Conservation (phyloP, 163 green algal genomes). For the Scenedesmus sp. region DNA sequence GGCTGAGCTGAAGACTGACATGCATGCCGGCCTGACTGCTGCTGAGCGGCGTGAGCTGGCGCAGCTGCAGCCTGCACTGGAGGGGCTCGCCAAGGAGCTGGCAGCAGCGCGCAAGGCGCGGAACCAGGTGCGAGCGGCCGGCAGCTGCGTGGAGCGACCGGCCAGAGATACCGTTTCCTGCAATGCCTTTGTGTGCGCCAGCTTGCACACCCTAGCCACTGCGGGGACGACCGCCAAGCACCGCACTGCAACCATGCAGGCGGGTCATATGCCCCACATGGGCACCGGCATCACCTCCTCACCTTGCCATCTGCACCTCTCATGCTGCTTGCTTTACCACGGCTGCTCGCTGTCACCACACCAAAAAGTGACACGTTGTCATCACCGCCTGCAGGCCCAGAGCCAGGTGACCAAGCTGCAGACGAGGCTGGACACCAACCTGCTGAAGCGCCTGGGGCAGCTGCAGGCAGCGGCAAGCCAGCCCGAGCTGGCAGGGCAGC, state of each 20-base stretch:
- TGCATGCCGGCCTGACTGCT: constrained; percentile 36
- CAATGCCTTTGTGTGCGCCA: no score
- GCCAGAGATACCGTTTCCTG: no score
- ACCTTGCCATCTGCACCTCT: no score
- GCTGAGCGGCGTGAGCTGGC: constrained; percentile 35
- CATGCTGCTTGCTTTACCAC: no score
- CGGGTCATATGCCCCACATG: no score
- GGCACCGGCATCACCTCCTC: no score
- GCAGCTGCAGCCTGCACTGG: constrained; percentile 42
- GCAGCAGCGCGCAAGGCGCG: background rate
- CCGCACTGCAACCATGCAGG: no score
- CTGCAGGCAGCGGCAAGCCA: background rate
- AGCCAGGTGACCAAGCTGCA: constrained; percentile 23
- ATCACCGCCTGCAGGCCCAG: constrained; percentile 36
- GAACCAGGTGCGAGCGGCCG: background rate
- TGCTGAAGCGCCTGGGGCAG: constrained; percentile 47
- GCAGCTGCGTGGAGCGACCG: no score
- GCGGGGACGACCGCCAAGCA: no score
- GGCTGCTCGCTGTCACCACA: no score
- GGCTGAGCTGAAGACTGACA: constrained; percentile 51
- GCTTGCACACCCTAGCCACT: no score
- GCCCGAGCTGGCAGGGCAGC: background rate
- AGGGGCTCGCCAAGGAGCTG: constrained; percentile 16
- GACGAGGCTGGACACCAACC: constrained; percentile 48
- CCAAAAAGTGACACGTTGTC: no score